phyloP scores from a whole-genome alignment of 495 filamentous ascomycete species.

The Trichoderma erinaceum region DNA sequence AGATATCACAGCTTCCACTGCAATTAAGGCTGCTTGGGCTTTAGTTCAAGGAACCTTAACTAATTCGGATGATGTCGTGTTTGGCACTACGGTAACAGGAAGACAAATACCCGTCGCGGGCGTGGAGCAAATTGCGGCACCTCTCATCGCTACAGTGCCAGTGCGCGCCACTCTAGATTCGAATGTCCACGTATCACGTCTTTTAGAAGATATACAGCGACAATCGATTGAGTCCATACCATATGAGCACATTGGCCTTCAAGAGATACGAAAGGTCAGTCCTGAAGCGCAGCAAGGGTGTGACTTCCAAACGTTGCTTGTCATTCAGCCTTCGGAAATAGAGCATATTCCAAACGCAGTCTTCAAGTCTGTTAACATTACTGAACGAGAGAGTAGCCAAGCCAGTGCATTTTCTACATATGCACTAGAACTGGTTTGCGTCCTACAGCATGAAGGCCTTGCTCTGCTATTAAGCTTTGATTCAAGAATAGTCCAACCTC shows the following conservation, averaged over 20 bases:
- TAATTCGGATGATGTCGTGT: background rate
- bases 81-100: background rate
- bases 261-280: background rate
- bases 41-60: background rate
- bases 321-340: background rate
- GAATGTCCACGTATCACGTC: background rate
- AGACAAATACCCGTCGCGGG: slow-evolving; percentile 23
- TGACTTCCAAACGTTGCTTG: background rate
- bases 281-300: background rate
- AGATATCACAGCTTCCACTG: slow-evolving; percentile 20
- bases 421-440: too few relatives aligned
- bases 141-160: background rate
- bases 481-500: background rate
- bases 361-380: background rate
- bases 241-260: background rate
- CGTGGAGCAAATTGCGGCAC: background rate
- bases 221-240: background rate
- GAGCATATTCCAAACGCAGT: background rate
- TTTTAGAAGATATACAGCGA: background rate
- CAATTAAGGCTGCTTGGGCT: background rate
- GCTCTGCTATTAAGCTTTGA: background rate
- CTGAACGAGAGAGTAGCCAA: too few relatives aligned
- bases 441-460: too few relatives aligned
- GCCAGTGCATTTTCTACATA: too few relatives aligned
- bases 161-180: background rate